Conservation (phyloP, 1,284 basidiomycete genomes). For the Porogramme epimiltina region DNA sequence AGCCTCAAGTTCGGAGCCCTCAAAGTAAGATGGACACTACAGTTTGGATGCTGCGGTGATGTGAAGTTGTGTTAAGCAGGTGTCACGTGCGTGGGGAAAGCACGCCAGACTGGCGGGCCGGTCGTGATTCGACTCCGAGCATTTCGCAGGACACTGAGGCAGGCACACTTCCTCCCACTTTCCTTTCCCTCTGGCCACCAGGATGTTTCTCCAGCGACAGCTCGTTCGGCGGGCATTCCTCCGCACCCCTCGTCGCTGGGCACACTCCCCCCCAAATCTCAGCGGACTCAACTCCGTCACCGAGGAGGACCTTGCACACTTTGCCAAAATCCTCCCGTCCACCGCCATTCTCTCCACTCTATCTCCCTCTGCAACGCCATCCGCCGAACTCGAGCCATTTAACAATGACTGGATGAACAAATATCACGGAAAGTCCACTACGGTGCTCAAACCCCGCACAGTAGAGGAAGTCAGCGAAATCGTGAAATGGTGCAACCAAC, state of each 20-base stretch:
- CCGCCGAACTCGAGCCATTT: slow-evolving; percentile 78
- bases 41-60: no score
- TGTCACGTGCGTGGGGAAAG: no score
- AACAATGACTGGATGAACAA: slow-evolving; percentile 99
- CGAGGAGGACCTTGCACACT: slow-evolving; percentile 61
- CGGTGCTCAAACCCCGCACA: slow-evolving; percentile 88
- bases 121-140: no score
- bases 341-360: slow-evolving; percentile 69
- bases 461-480: slow-evolving; percentile 89
- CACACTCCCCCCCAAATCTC: slow-evolving; percentile 15
- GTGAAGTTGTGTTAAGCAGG: no score
- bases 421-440: slow-evolving; percentile 82
- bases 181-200: no score
- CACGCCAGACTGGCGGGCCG: no score
- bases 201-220: slow-evolving; percentile 26
- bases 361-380: slow-evolving; percentile 43
- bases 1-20: no score
- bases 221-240: slow-evolving; percentile 18
- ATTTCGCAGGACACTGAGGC: no score
- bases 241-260: slow-evolving; percentile 22
- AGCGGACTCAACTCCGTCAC: slow-evolving; percentile 47
- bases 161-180: no score
- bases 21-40: no score
- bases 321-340: slow-evolving; percentile 59
- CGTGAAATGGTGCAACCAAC: slow-evolving; percentile 81